Evolutionary conservation across 2,329 filamentous ascomycete species (phyloP), one percentile per base, ranked within the genome.

Genomic region (Trichoderma koningii): DNA sequence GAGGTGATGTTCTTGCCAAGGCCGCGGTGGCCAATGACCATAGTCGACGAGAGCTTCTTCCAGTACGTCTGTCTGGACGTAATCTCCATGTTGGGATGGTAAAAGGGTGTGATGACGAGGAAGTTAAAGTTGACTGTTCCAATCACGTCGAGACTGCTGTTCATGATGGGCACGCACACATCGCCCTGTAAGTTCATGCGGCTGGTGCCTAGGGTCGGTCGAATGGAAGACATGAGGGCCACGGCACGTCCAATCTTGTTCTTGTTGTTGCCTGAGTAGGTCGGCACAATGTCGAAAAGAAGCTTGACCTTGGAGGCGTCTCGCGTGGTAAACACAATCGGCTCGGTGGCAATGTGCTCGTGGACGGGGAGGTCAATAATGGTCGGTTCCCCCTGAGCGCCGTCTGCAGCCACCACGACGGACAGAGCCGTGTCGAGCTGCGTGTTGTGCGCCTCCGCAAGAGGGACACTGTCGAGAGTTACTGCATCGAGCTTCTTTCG

Each of bases 111-210:
- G 71, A 99, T 93, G 72, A 98, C 86, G 38, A 97, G 80, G 75
- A 98, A 98, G 76, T 97, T 97, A 82, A 99, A 99, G 72, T 96
- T 97, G 70, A 99, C 91, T 0, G 89, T 88, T 17, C 95, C 96
- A 69, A 99, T 97, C 10, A 98, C 89, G 66, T 98, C 94, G 41
- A 98, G 80, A 66, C 85, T 91, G 42, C 89, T 88, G 38, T 91
- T 91, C 72, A 98, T 85, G 68, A 99, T 95, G 0, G 95, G 95
- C 10, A 99, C 90, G 66, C 90, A 94, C 44, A 96, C 86, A 73
- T 98, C 95, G 21, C 93, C 93, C 76, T 97, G 93, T 9, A 99
- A 81, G 62, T 90, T 94, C 81, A 95, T 95, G n/a, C 93, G 87
- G 72, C 94, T 92, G 6, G 89, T 87, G 2, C 93, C 94, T 55